Evolutionary conservation across 148 eudicot species (phyloP).

Genomic region (Silene uniflora): DNA sequence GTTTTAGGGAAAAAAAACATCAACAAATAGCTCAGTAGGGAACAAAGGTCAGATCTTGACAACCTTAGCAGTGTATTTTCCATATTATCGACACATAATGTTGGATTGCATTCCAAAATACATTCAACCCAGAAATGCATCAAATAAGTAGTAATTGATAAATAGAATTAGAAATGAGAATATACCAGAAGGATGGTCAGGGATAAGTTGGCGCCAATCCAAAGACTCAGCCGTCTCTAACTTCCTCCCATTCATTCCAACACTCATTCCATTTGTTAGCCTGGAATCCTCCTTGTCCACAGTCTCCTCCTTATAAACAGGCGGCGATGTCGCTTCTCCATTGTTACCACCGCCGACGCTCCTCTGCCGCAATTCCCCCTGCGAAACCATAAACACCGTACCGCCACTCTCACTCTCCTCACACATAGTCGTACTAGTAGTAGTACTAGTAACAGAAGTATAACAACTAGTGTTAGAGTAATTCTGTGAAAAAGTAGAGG

Average conservation of each 20-base stretch:
- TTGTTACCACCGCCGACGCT: slow-evolving; percentile 32
- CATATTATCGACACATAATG: too few species aligned
- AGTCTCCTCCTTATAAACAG: background rate
- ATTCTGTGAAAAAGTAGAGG: background rate
- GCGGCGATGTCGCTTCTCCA: slow-evolving; percentile 17
- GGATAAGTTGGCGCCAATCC: slow-evolving; percentile 74
- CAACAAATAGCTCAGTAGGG: too few species aligned
- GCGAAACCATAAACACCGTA: slow-evolving; percentile 31
- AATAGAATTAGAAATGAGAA: too few species aligned
- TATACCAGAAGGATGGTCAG: slow-evolving; percentile 59
- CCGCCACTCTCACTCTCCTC: slow-evolving; percentile 28
- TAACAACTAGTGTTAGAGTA: too few species aligned
- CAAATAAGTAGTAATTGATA: background rate
- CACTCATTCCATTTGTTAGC: slow-evolving; percentile 12
- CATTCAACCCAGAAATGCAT: background rate
- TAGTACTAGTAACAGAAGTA: slow-evolving; percentile 10
- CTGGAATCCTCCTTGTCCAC: slow-evolving; percentile 27
- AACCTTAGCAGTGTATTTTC: too few species aligned
- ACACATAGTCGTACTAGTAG: slow-evolving; percentile 4
- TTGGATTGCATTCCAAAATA: too few species aligned
- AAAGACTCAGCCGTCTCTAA: slow-evolving; percentile 56
- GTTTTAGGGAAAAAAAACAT: too few species aligned
- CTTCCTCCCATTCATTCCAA: slow-evolving; percentile 38
- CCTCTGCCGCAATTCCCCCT: slow-evolving; percentile 54
- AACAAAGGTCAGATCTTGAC: too few species aligned